A percentile compares a stretch with the other conserved stretches of the same genome.
Evolutionary conservation across 495 filamentous ascomycete genomes (phyloP).

Genomic region (Recurvomyces mirabilis): DNA sequence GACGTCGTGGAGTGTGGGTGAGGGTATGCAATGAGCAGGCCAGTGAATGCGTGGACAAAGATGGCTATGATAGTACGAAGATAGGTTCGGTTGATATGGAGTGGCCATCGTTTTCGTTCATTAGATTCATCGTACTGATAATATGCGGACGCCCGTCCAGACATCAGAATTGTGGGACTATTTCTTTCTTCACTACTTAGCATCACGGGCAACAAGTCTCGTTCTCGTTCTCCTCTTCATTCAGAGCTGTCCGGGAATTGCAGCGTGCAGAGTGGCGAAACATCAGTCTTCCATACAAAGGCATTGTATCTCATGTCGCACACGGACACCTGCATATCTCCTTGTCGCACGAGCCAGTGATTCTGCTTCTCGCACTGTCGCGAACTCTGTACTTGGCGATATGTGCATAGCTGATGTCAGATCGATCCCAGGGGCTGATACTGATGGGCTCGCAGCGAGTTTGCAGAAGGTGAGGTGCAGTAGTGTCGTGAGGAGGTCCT

Average conservation of each 20-base stretch:
- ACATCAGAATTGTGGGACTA: too few species aligned
- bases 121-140: too few species aligned
- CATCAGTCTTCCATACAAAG: constrained; percentile 5
- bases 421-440: too few species aligned
- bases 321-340: constrained; percentile 3
- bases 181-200: too few species aligned
- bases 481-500: too few species aligned
- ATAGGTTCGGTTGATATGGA: not conserved
- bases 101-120: not conserved
- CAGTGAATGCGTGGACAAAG: not conserved
- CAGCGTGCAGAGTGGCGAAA: too few species aligned
- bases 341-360: not conserved
- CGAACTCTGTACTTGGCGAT: not conserved
- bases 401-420: not conserved
- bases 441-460: too few species aligned
- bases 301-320: constrained; percentile 3
- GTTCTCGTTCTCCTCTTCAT: too few species aligned
- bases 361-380: not conserved
- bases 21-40: constrained; percentile 8
- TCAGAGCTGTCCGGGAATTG: too few species aligned
- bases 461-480: not conserved
- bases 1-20: constrained; percentile 7
- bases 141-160: too few species aligned
- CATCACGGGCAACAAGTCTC: too few species aligned
- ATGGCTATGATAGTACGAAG: not conserved